phyloP scores from a whole-genome alignment of 257 asterid genomes.

The Haberlea rhodopensis region DNA sequence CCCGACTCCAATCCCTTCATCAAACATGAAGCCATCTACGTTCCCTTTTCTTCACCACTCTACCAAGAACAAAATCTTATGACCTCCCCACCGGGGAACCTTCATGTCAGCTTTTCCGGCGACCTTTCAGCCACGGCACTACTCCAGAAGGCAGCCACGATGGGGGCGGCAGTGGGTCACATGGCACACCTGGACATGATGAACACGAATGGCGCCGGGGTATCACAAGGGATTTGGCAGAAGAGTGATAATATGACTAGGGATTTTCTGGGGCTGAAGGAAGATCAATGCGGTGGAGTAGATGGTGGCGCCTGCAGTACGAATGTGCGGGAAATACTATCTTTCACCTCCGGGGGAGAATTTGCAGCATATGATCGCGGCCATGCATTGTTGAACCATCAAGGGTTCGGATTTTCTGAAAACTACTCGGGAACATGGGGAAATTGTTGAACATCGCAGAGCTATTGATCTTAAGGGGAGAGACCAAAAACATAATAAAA shows the following conservation, averaged over 20 bases:
- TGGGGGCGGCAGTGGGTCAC: conserved; percentile 49
- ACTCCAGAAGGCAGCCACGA: conserved; percentile 64
- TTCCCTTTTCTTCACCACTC: conserved; percentile 36
- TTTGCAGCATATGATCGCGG: conserved; percentile 45
- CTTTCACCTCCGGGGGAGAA: conserved; percentile 44
- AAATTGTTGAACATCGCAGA: conserved; percentile 37
- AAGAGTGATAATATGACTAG: conserved; percentile 59
- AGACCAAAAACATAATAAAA: not conserved
- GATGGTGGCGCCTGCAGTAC: conserved; percentile 14
- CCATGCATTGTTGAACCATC: conserved; percentile 45
- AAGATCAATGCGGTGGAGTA: conserved; percentile 41
- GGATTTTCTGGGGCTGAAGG: conserved; percentile 73
- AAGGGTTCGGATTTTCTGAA: conserved; percentile 48
- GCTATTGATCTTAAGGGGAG: not conserved
- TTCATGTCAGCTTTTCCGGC: conserved; percentile 22
- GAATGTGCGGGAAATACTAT: conserved; percentile 33
- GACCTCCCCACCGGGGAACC: conserved; percentile 25
- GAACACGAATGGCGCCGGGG: conserved; percentile 32
- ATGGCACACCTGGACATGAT: conserved; percentile 58
- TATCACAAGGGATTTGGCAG: conserved; percentile 44
- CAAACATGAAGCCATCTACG: conserved; percentile 41
- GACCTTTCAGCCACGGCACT: conserved; percentile 68
- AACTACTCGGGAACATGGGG: conserved; percentile 57
- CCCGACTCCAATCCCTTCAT: conserved; percentile 36
- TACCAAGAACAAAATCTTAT: conserved; percentile 32